These are phyloP conservation scores for Dothideomycetidae sp. DNA, from an alignment of 2,329 filamentous ascomycete genomes.

Conservation along the genomic window DNA sequence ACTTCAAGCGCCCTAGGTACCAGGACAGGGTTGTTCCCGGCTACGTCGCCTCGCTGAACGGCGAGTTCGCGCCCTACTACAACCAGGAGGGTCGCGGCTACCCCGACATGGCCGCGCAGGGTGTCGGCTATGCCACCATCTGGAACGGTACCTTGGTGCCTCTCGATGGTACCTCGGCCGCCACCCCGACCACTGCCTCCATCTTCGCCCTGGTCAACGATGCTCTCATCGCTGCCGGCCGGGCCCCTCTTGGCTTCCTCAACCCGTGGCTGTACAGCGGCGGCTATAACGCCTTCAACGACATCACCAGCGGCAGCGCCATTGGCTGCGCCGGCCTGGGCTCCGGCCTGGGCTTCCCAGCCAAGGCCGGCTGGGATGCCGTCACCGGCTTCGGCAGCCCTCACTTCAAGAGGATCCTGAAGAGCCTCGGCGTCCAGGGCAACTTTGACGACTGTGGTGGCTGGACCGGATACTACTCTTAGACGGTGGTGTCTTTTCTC, in stretches of 20 bases:
- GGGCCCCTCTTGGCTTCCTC: slow-evolving; percentile 38
- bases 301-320: slow-evolving; percentile 26
- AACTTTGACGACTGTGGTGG: neutral
- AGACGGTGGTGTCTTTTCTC: too few species aligned
- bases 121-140: slow-evolving; percentile 31
- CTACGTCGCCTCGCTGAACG: slow-evolving; percentile 29
- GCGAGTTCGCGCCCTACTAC: slow-evolving; percentile 30
- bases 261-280: slow-evolving; percentile 43
- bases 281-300: slow-evolving; percentile 34
- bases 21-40: slow-evolving; percentile 27
- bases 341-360: slow-evolving; percentile 17
- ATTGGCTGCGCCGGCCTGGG: slow-evolving; percentile 20
- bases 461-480: neutral
- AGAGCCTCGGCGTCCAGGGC: neutral
- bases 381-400: slow-evolving; percentile 21
- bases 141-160: slow-evolving; percentile 25
- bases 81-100: slow-evolving; percentile 32
- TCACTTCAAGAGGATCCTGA: slow-evolving; percentile 9
- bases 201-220: slow-evolving; percentile 49
- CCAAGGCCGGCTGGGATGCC: slow-evolving; percentile 21
- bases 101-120: slow-evolving; percentile 38
- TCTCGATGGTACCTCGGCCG: slow-evolving; percentile 39
- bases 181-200: slow-evolving; percentile 42
- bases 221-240: slow-evolving; percentile 36
- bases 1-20: slow-evolving; percentile 31